A percentile compares a stretch with the other conserved stretches of the same genome.
These are phyloP conservation scores for Agastache rugosa DNA, from an alignment of 257 asterid genomes.

Conservation along the genomic window DNA sequence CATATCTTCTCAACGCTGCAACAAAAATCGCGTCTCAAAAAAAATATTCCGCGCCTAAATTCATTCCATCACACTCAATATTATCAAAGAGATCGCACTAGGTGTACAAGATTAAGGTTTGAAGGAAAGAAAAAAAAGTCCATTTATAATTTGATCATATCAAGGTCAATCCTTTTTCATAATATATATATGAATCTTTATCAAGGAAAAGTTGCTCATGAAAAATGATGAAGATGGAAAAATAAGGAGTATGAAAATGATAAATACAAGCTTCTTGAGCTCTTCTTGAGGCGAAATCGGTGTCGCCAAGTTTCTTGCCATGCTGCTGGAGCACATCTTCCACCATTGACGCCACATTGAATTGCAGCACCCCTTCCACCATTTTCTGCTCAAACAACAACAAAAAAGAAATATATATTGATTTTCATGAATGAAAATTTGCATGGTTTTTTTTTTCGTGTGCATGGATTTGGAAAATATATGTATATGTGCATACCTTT, in stretches of 20 bases:
- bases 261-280: constrained; percentile 73
- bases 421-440: not conserved
- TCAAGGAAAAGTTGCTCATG: not conserved
- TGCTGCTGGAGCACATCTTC: constrained; percentile 79
- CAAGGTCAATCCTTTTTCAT: not conserved
- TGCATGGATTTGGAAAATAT: constrained; percentile 20
- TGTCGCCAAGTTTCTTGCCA: constrained; percentile 59
- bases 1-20: constrained; percentile 90
- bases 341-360: constrained; percentile 69
- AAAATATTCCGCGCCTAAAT: too few species aligned
- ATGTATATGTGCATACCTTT: constrained; percentile 17
- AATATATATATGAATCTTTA: not conserved
- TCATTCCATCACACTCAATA: not conserved
- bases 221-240: constrained; percentile 15
- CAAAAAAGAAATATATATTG: constrained; percentile 28
- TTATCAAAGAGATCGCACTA: too few species aligned
- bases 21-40: not conserved
- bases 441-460: constrained; percentile 23
- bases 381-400: constrained; percentile 42
- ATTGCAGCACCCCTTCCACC: constrained; percentile 64
- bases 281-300: constrained; percentile 75
- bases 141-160: not conserved
- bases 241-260: not conserved
- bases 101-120: not conserved
- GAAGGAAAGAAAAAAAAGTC: not conserved